phyloP scores from a whole-genome alignment of 345 rosid species.

The Anacardium occidentale region DNA sequence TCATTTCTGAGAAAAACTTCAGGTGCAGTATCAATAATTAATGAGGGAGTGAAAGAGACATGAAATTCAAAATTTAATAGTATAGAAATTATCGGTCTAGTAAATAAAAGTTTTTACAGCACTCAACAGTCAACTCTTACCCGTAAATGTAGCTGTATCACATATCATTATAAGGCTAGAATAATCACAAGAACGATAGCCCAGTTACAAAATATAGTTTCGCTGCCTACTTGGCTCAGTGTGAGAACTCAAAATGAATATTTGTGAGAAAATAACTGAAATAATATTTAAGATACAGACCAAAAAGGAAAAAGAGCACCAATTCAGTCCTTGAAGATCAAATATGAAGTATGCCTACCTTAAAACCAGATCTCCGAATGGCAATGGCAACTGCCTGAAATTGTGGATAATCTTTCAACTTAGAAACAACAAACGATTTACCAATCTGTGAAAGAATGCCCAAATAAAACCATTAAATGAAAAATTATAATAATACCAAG shows the following conservation, averaged over 20 bases:
- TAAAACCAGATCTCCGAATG: conserved; percentile 81
- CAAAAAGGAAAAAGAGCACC: background rate
- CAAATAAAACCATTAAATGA: conserved; percentile 7
- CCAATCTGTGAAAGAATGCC: conserved; percentile 56
- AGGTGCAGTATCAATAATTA: too few relatives aligned
- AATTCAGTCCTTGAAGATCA: background rate
- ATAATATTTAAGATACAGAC: background rate
- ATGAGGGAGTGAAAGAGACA: too few relatives aligned
- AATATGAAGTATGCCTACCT: conserved; percentile 50
- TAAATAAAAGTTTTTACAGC: too few relatives aligned
- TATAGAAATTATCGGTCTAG: too few relatives aligned
- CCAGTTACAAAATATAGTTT: background rate
- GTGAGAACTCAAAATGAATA: background rate
- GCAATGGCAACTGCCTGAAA: conserved; percentile 90
- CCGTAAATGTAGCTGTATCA: too few relatives aligned
- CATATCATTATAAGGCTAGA: background rate
- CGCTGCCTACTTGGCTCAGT: conserved; percentile 4
- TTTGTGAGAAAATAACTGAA: background rate
- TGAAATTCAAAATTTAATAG: too few relatives aligned
- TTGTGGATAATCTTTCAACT: conserved; percentile 91
- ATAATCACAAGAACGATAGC: background rate
- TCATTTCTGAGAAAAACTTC: background rate
- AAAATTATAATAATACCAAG: background rate
- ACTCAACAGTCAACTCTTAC: too few relatives aligned
- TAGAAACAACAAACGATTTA: conserved; percentile 76